Base-by-base conservation (phyloP, 2,329 filamentous ascomycete genomes). In the Pseudopithomyces maydicus region DNA sequence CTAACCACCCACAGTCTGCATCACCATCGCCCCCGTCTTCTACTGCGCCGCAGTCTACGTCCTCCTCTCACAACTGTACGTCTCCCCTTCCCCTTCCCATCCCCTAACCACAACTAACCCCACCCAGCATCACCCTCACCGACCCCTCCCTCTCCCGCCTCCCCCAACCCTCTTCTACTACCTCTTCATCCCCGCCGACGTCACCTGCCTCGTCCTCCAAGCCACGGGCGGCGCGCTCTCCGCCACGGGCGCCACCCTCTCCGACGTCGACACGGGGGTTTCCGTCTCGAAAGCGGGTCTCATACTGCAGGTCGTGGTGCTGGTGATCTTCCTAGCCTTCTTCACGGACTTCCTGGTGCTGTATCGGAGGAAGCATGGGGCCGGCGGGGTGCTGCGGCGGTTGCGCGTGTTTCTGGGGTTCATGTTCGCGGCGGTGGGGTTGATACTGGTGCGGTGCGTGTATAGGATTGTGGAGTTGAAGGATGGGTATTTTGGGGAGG, bases 21-120 rank as follows among this genome's bases (percentile, higher is more conserved):
- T 62, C 11, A 62, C 59, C 1, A 22, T 60, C 11, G 57, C 57
- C 5, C 59, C 59, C 0, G 45, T 62, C 7, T 60, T 57, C 59
- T 62, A 53, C 49, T 59, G 54, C 46, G 59, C 59, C 7, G 59
- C 59, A 0, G 49, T 62, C 1, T 62, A 62, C 33, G 52, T 60
- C 7, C 45, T 56, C 8, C 42, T 62, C 19, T 23, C 59, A 0
- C 52, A 47, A 42, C 7, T 56, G 59, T 62, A 52, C 12, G 59
- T 59, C 35, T 36, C 3, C 26, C 52, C 53, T 8, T 14, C 17
- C n/a, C 29, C 26, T 17, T 32, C 17, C 19, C 15, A n/a, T n/a
- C 6, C n/a, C n/a, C 6, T n/a, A n/a, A n/a, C n/a, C n/a, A n/a
- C n/a, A 29, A 3, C n/a, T 45, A 23, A 22, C 17, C 7, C 6